A percentile compares a stretch with the other conserved stretches of the same genome.
Conservation (phyloP, 2,329 filamentous ascomycete genomes). For the Ceratocystis eucalypticola region DNA sequence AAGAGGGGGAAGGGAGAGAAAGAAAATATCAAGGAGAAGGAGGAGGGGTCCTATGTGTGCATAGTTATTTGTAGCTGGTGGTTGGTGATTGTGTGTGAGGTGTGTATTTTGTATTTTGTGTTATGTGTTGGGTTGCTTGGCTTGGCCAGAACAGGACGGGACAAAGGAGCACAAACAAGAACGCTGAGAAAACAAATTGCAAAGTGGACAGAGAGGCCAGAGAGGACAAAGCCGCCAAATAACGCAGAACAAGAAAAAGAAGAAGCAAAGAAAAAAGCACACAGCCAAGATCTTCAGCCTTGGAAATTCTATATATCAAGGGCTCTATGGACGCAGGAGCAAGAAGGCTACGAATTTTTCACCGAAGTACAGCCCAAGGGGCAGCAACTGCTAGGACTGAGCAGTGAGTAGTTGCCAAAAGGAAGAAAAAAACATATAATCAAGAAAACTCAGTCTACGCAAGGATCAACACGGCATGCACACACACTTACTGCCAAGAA, state of each 20-base stretch:
- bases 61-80: no score
- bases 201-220: no score
- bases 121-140: no score
- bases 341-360: conserved; percentile 1
- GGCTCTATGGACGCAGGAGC: background rate
- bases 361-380: conserved; percentile 3
- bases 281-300: background rate
- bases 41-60: no score
- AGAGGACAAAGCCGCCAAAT: no score
- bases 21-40: no score
- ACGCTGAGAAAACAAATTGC: no score
- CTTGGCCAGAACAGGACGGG: no score
- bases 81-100: no score
- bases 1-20: no score
- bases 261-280: background rate
- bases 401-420: background rate
- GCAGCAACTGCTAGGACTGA: background rate
- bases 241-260: background rate
- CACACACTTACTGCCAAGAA: background rate
- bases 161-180: no score
- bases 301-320: background rate
- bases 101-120: no score
- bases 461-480: background rate
- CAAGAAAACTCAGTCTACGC: background rate
- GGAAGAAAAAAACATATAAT: background rate